phyloP scores from a whole-genome alignment of 192 early-diverging fungal species.

The Rhizophagus sp. region DNA sequence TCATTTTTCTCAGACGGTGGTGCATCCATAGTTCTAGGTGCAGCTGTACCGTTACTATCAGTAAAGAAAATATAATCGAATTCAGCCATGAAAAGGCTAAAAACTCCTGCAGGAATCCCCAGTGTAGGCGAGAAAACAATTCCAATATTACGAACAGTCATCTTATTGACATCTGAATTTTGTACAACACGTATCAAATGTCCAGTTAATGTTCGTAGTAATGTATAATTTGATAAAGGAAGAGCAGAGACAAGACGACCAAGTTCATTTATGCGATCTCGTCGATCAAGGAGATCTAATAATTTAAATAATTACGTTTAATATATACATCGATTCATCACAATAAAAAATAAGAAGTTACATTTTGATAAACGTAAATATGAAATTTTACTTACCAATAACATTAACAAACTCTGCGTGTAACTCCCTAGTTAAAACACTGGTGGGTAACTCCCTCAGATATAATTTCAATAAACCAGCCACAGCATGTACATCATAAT shows the following conservation, averaged over 20 bases:
- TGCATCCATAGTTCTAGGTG: constrained; percentile 25
- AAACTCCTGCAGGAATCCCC: constrained; percentile 91
- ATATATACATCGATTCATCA: too few species aligned
- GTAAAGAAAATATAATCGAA: constrained; percentile 86
- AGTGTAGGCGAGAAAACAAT: constrained; percentile 97
- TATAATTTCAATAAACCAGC: constrained; percentile 91
- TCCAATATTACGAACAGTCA: constrained; percentile 94
- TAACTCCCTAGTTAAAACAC: constrained; percentile 88
- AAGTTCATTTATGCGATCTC: constrained; percentile 81
- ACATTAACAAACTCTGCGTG: constrained; percentile 82
- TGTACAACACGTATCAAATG: constrained; percentile 92
- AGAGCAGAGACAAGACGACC: constrained; percentile 74
- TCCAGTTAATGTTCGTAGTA: constrained; percentile 81
- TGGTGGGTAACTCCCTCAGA: constrained; percentile 84
- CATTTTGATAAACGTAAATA: not conserved
- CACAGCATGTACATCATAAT: constrained; percentile 93
- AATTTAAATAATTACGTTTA: not conserved
- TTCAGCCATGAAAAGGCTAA: constrained; percentile 88
- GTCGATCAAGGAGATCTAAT: constrained; percentile 74
- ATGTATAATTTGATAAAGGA: constrained; percentile 88
- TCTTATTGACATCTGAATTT: constrained; percentile 81
- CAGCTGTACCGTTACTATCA: constrained; percentile 56
- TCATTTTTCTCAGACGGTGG: not conserved
- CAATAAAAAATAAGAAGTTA: not conserved
- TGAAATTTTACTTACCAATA: constrained; percentile 52